A percentile compares a stretch with the other conserved stretches of the same genome.
These are phyloP conservation scores for Bathelium albidoporum DNA, from an alignment of 495 filamentous ascomycete species.

Conservation along the genomic window DNA sequence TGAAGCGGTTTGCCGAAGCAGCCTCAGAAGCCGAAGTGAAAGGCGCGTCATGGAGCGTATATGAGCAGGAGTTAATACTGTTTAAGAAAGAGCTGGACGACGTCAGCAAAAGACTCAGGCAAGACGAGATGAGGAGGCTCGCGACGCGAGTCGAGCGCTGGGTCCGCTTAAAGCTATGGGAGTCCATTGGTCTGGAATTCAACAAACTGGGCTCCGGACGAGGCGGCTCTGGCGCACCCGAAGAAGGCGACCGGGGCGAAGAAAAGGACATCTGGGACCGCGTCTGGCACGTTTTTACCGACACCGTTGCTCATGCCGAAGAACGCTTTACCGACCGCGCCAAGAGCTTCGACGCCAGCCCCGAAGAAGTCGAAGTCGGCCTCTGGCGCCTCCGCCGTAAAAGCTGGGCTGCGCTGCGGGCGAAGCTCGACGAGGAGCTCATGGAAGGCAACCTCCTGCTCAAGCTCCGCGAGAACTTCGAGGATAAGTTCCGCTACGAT, in stretches of 20 bases:
- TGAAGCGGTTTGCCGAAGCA: slow-evolving; percentile 67
- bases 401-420: slow-evolving; percentile 80
- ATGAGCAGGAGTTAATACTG: slow-evolving; percentile 49
- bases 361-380: slow-evolving; percentile 86
- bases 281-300: slow-evolving; percentile 77
- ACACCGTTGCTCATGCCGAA: slow-evolving; percentile 80
- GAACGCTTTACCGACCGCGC: slow-evolving; percentile 75
- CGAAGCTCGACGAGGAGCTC: slow-evolving; percentile 93
- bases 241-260: slow-evolving; percentile 53
- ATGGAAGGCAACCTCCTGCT: slow-evolving; percentile 93
- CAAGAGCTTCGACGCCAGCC: slow-evolving; percentile 81
- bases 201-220: slow-evolving; percentile 84
- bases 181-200: slow-evolving; percentile 87
- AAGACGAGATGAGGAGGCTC: slow-evolving; percentile 90
- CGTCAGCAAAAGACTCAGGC: slow-evolving; percentile 67
- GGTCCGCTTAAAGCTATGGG: slow-evolving; percentile 76
- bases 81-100: slow-evolving; percentile 77
- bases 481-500: slow-evolving; percentile 98
- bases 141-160: slow-evolving; percentile 84
- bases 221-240: slow-evolving; percentile 68
- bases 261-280: slow-evolving; percentile 94
- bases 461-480: slow-evolving; percentile 95
- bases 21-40: slow-evolving; percentile 63
- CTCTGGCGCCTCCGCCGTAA: slow-evolving; percentile 86
- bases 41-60: slow-evolving; percentile 72